Evolutionary conservation across 208 protist genomes (phyloP).

Genomic region (Crithidia sp.): DNA sequence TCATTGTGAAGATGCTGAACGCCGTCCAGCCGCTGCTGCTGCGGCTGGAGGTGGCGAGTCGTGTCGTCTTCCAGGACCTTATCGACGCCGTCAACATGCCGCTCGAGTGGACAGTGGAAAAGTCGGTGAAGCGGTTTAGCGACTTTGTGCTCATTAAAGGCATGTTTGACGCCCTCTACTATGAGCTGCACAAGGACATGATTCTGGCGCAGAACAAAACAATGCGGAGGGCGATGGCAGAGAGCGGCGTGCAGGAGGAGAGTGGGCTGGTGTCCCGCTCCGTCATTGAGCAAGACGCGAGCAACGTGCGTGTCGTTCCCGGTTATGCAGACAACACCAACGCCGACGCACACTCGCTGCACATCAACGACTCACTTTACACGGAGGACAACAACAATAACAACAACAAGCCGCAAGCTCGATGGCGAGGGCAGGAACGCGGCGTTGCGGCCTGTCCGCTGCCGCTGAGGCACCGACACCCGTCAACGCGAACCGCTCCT

Average conservation of each 20-base stretch:
- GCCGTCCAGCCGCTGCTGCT: constrained; percentile 34
- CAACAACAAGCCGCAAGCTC: background rate
- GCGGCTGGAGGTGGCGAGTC: constrained; percentile 39
- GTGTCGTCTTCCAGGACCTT: constrained; percentile 63
- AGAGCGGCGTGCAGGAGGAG: background rate
- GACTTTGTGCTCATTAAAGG: constrained; percentile 49
- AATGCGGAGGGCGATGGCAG: constrained; percentile 20
- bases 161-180: constrained; percentile 39
- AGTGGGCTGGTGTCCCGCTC: constrained; percentile 30
- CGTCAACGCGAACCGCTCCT: background rate
- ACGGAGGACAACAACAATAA: background rate
- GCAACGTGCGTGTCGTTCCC: constrained; percentile 28
- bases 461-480: background rate
- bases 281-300: constrained; percentile 19
- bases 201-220: constrained; percentile 26
- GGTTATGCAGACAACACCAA: constrained; percentile 25
- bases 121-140: constrained; percentile 44
- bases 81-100: constrained; percentile 52
- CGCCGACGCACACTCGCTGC: background rate
- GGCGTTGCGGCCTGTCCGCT: background rate
- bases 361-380: too few species aligned
- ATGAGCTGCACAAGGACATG: constrained; percentile 46
- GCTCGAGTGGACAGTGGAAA: constrained; percentile 35
- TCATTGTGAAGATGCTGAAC: constrained; percentile 37
- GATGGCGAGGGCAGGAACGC: background rate